phyloP scores from a whole-genome alignment of 371 early-diverging fungal species.

The Rhizopus arrhizus region DNA sequence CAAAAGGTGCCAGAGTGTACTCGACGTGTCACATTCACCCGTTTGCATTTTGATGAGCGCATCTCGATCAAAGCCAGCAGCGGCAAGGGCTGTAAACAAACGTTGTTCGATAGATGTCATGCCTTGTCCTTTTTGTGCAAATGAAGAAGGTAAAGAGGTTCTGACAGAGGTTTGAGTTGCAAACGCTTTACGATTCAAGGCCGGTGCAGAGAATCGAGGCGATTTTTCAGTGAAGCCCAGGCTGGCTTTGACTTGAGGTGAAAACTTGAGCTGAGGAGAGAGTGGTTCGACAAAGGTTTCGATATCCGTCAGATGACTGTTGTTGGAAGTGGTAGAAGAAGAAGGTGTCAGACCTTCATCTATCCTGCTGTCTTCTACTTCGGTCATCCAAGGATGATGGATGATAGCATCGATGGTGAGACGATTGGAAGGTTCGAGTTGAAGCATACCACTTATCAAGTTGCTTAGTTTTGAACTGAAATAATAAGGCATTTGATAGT shows the following conservation, averaged over 20 bases:
- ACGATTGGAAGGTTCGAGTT: slow-evolving; percentile 11
- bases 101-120: slow-evolving; percentile 50
- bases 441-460: not conserved
- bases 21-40: slow-evolving; percentile 67
- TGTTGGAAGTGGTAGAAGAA: slow-evolving; percentile 64
- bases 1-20: slow-evolving; percentile 76
- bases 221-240: slow-evolving; percentile 19
- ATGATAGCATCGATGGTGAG: slow-evolving; percentile 51
- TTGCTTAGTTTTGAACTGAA: slow-evolving; percentile 58
- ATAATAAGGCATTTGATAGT: slow-evolving; percentile 66
- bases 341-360: slow-evolving; percentile 37
- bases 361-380: slow-evolving; percentile 33
- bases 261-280: slow-evolving; percentile 20
- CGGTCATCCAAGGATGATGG: slow-evolving; percentile 60
- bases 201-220: slow-evolving; percentile 45
- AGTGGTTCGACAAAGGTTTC: slow-evolving; percentile 1
- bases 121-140: slow-evolving; percentile 11
- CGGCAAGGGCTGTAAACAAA: slow-evolving; percentile 54
- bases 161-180: slow-evolving; percentile 23
- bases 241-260: slow-evolving; percentile 37
- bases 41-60: slow-evolving; percentile 67
- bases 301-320: not conserved
- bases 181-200: slow-evolving; percentile 25
- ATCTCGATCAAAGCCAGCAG: slow-evolving; percentile 69
- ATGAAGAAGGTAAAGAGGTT: slow-evolving; percentile 22